Base-by-base conservation (phyloP, 331 rosid species). In the Phaseolus coccineus region DNA sequence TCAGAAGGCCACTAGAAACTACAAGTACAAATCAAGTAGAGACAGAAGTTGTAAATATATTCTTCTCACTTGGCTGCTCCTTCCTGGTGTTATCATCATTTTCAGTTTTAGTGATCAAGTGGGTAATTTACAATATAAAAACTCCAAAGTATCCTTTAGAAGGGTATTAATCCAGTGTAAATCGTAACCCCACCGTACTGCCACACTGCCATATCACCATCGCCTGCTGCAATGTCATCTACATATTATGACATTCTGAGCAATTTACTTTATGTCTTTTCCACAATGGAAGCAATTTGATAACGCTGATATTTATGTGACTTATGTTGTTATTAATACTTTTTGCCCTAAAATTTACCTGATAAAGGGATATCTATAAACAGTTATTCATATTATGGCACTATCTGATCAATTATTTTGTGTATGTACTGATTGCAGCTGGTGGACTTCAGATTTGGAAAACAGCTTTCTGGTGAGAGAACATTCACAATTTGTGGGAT, bases 401-500 rank as follows among this genome's bases (percentile, higher is more conserved):
- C 66, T 52, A 39, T 77, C n/a, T 55, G 51, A 40, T 33, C 28
- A 27, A 40, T 47, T 76, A 5, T 85, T 79, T 55, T 76, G 2
- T 52, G 25, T 75, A 57, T 46, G n/a, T 72, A 57, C 69, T 80
- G 71, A 69, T 52, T 84, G 87, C 79, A 96, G 98, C 79, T 96
- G 74, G 93, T 96, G 70, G 99, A 93, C 87, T 96, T 93, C 81
- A 91, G 96, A 84, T 96, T 93, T 76, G 96, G 94, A 53, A 95
- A 93, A 88, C 84, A 80, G 81, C 85, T 88, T 6, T 84, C 86
- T 2, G 89, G 78, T 14, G 92, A 90, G 87, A 89, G 99, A 82
- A 91, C 99, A n/a, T 91, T 78, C 82, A 96, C 99, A 80, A 90
- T 91, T 73, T 91, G 93, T 81, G 99, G 99, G 70, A 90, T 59